Evolutionary conservation across 345 rosid genomes (phyloP).

Genomic region (Erysimum cheiranthoides): DNA sequence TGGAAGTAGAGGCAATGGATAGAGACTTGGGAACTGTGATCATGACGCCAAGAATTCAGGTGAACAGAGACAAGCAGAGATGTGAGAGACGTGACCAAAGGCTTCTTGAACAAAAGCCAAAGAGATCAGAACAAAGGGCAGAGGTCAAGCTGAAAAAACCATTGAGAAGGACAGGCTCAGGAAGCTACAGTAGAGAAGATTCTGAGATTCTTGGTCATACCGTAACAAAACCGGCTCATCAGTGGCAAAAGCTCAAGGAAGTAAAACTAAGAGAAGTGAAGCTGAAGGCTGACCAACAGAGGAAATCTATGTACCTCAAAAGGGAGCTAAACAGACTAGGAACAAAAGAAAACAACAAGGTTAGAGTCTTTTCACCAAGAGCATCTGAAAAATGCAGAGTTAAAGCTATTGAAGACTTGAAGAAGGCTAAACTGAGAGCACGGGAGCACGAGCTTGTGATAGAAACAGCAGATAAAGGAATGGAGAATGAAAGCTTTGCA

Average conservation of each 20-base stretch:
- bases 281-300: slow-evolving; percentile 59
- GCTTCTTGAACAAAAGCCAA: slow-evolving; percentile 47
- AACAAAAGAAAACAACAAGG: slow-evolving; percentile 57
- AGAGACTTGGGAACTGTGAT: slow-evolving; percentile 50
- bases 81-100: slow-evolving; percentile 46
- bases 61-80: slow-evolving; percentile 50
- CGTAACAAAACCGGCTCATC: slow-evolving; percentile 36
- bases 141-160: slow-evolving; percentile 37
- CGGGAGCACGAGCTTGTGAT: slow-evolving; percentile 39
- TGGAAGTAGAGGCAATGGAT: slow-evolving; percentile 35
- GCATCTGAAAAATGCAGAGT: slow-evolving; percentile 64
- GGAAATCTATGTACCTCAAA: slow-evolving; percentile 70
- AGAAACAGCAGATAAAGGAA: slow-evolving; percentile 39
- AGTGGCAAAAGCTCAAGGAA: slow-evolving; percentile 54
- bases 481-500: slow-evolving; percentile 64
- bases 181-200: slow-evolving; percentile 46
- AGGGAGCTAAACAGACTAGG: slow-evolving; percentile 57
- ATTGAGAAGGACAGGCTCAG: slow-evolving; percentile 42
- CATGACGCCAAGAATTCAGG: slow-evolving; percentile 60
- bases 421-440: slow-evolving; percentile 60
- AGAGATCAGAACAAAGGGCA: slow-evolving; percentile 35
- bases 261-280: slow-evolving; percentile 55
- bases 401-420: slow-evolving; percentile 66
- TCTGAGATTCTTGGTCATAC: slow-evolving; percentile 29
- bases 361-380: slow-evolving; percentile 66